phyloP scores from a whole-genome alignment of 768 basidiomycete species.

The Pleurotus cornucopiae region DNA sequence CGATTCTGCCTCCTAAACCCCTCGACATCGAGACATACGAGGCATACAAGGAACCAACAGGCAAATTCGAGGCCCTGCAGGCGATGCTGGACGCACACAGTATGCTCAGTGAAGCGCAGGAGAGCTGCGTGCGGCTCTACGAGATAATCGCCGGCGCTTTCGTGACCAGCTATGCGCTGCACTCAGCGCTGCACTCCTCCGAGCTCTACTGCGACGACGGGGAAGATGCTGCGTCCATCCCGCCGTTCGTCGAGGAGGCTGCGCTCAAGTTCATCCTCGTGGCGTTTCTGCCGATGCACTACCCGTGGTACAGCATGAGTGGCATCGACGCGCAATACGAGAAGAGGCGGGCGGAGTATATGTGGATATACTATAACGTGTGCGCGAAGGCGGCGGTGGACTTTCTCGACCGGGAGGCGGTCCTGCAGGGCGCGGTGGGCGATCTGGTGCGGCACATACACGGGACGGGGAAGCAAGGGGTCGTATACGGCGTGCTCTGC shows the following conservation, averaged over 20 bases:
- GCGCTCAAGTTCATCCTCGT: neutral
- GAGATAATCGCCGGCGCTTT: neutral
- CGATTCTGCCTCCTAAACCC: neutral
- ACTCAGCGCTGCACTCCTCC: neutral
- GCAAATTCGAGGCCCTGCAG: neutral
- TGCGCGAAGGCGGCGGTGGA: conserved; percentile 4
- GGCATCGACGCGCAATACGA: neutral
- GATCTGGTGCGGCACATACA: neutral
- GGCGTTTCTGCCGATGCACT: neutral
- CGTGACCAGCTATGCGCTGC: neutral
- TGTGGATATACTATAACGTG: neutral
- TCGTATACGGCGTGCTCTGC: conserved; percentile 12
- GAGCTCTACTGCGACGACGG: neutral
- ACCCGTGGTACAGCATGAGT: neutral
- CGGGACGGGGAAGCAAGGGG: neutral
- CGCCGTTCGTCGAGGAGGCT: neutral
- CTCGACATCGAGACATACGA: conserved; percentile 9
- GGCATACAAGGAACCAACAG: conserved; percentile 7
- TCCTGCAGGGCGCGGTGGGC: neutral
- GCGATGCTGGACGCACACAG: neutral
- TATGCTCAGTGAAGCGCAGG: neutral
- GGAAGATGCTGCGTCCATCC: neutral
- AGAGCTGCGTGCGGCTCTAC: neutral
- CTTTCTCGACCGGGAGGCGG: neutral
- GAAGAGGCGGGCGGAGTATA: neutral